Evolutionary conservation across 352 stramenopile genomes (phyloP).

Genomic region (Phytopythium oedochilum): DNA sequence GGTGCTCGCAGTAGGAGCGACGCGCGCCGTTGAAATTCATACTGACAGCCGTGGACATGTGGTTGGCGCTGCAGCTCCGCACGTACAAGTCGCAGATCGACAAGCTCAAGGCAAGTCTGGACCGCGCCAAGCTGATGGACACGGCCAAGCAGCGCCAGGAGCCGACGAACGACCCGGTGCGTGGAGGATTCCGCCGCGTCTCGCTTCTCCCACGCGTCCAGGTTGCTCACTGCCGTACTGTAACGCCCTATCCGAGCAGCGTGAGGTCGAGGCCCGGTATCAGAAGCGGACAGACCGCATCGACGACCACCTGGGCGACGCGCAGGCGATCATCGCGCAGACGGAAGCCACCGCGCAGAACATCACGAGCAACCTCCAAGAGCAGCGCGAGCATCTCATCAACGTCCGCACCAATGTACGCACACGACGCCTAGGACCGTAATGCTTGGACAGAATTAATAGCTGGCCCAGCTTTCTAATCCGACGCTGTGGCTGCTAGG

Average conservation of each 20-base stretch:
- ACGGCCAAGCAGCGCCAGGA: constrained; percentile 64
- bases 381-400: constrained; percentile 69
- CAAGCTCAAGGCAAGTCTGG: constrained; percentile 81
- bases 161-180: constrained; percentile 21
- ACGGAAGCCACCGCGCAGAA: constrained; percentile 69
- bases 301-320: constrained; percentile 65
- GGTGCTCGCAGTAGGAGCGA: not conserved
- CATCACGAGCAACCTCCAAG: constrained; percentile 56
- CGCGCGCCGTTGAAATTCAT: not conserved
- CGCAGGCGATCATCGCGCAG: constrained; percentile 59
- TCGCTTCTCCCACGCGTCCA: too few relatives aligned
- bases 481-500: constrained; percentile 12
- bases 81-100: constrained; percentile 83
- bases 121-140: constrained; percentile 70
- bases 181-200: not conserved
- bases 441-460: too few relatives aligned
- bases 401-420: constrained; percentile 64
- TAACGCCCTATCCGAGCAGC: constrained; percentile 11
- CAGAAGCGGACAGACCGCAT: constrained; percentile 69
- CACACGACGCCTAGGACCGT: not conserved
- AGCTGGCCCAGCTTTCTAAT: not conserved
- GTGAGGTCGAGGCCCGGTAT: constrained; percentile 72
- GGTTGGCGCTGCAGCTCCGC: constrained; percentile 29
- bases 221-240: not conserved
- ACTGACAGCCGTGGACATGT: not conserved